Percentiles rank a stretch among this genome's conserved stretches.
phyloP scores from a whole-genome alignment of 179 eudicot species.

The Beta corolliflora region DNA sequence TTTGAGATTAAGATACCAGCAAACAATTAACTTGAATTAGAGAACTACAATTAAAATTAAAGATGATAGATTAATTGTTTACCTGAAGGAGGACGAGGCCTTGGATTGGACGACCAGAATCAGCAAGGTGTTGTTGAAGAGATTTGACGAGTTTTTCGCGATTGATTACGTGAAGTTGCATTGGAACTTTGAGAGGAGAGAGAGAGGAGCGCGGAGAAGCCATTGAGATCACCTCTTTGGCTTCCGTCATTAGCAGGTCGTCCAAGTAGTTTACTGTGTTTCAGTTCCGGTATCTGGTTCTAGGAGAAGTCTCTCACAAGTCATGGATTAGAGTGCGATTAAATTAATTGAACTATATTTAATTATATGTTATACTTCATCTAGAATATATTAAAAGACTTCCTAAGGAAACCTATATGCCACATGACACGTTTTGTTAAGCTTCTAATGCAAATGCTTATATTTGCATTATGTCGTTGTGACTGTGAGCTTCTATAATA shows the following conservation, averaged over 20 bases:
- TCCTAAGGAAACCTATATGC: no score
- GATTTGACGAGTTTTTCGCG: slow-evolving; percentile 59
- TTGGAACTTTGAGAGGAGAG: slow-evolving; percentile 62
- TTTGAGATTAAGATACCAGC: neutral
- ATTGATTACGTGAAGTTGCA: slow-evolving; percentile 65
- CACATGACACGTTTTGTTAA: no score
- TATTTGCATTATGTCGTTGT: no score
- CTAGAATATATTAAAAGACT: no score
- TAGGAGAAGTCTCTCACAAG: neutral
- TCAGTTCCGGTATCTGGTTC: neutral
- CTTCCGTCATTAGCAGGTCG: slow-evolving; percentile 13
- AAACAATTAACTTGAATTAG: no score
- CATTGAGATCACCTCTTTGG: slow-evolving; percentile 21
- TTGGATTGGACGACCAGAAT: slow-evolving; percentile 52
- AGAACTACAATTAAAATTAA: neutral
- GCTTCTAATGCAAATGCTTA: no score
- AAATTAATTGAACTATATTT: no score
- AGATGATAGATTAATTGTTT: neutral
- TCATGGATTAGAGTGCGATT: no score
- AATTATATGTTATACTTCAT: no score
- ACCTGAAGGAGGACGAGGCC: slow-evolving; percentile 89
- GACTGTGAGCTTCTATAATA: no score
- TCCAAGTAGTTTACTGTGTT: neutral
- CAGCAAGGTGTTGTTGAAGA: slow-evolving; percentile 56
- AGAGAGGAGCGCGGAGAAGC: slow-evolving; percentile 35